These are phyloP conservation scores for Salmacisia buchloeana DNA, from an alignment of 1,284 basidiomycete species.

Conservation along the genomic window DNA sequence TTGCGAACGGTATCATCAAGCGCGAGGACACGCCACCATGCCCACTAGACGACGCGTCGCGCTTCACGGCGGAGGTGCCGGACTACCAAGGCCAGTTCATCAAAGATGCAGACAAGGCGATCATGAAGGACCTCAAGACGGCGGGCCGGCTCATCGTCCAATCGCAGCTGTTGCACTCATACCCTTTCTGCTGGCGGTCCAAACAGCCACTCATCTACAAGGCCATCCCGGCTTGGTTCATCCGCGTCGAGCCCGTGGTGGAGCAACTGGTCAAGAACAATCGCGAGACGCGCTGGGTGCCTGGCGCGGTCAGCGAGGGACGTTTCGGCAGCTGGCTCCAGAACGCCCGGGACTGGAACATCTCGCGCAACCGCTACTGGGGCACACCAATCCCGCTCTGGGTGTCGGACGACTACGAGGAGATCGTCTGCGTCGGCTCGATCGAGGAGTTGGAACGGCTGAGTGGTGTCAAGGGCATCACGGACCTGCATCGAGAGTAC, in stretches of 20 bases:
- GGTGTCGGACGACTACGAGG: constrained; percentile 87
- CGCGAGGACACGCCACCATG: constrained; percentile 91
- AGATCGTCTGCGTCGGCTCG: constrained; percentile 85
- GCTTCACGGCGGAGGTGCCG: constrained; percentile 79
- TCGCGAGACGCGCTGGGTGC: constrained; percentile 88
- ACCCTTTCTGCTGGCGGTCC: constrained; percentile 97
- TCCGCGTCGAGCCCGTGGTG: constrained; percentile 76
- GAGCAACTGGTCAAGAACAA: constrained; percentile 88
- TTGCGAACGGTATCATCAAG: constrained; percentile 73
- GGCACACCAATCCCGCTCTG: constrained; percentile 96
- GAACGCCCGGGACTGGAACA: constrained; percentile 97
- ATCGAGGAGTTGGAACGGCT: constrained; percentile 80
- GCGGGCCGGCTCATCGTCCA: constrained; percentile 84
- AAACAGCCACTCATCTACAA: constrained; percentile 94
- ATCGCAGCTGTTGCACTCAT: constrained; percentile 78
- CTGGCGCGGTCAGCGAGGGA: constrained; percentile 79
- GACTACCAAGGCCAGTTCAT: constrained; percentile 88
- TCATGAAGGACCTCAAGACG: constrained; percentile 84
- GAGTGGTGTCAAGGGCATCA: constrained; percentile 78
- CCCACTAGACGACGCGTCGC: constrained; percentile 83
- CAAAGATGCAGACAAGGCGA: constrained; percentile 91
- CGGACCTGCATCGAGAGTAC: constrained; percentile 88
- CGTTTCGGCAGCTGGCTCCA: constrained; percentile 96
- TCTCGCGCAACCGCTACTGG: constrained; percentile 99
- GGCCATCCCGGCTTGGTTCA: constrained; percentile 93